Evolutionary conservation across 2,329 filamentous ascomycete species (phyloP), one percentile per base, ranked within the genome.

Genomic region (Pseudocercospora musae): DNA sequence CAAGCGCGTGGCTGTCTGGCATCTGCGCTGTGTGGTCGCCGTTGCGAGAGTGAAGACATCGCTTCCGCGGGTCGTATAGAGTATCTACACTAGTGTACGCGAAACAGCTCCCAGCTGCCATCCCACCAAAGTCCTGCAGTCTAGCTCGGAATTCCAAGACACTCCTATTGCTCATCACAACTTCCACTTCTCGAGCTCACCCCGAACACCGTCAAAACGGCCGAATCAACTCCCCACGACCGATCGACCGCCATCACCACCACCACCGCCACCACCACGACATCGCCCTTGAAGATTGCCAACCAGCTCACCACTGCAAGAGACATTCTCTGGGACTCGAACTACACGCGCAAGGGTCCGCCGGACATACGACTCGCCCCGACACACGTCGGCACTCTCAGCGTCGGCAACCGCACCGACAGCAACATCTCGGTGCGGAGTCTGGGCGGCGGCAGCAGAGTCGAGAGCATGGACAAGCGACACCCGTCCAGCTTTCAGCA

Each of bases 401-500:
- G 76, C 31, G 72, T 80, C 56, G 75, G 75, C 55, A 74, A 79
- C 66, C 76, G 80, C 63, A 81, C 80, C 64, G 81, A 82, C 74
- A 82, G 80, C 52, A 81, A 80, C 69, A 82, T 82, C 72, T 80
- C 78, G 64, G 76, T 82, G 60, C 73, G 78, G 60, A 80, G 76
- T 63, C 73, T 82, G 58, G 79, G 78, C 64, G 80, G 76, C 63
- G 77, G 78, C 65, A 72, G 76, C 63, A 74, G 72, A 58, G 71
- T 77, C 59, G 71, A 73, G 50, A 68, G 70, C 64, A 98, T 98
- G 94, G 94, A 97, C 79, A 90, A 91, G 74, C 91, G 96, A 77
- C 92, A 97, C 74, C 93, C 94, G 60, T 96, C 90, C 81, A 98
- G 94, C 66, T 99, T 99, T 83, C 94, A 98, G 85, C 95, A 98